phyloP scores from a whole-genome alignment of 2,329 filamentous ascomycete species.

The Pestalotiopsis sp. region DNA sequence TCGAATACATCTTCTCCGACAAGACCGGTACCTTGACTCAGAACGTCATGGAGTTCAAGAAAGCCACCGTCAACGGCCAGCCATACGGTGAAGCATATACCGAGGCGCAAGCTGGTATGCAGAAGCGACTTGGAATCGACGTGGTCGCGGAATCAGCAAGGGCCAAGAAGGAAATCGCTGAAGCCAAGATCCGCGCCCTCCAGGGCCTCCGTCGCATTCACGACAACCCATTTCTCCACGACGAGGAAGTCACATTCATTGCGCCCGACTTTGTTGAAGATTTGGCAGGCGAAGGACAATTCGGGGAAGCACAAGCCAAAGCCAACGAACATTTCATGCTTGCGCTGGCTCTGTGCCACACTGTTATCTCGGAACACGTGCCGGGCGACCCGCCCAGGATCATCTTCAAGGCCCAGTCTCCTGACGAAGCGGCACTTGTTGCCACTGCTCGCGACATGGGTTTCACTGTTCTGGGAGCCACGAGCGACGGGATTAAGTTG shows the following conservation, averaged over 20 bases:
- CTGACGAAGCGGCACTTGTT: conserved; percentile 92
- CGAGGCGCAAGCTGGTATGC: conserved; percentile 94
- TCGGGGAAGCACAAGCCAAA: conserved; percentile 71
- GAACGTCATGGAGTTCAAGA: conserved; percentile 99
- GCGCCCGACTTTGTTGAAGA: conserved; percentile 88
- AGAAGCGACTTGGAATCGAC: conserved; percentile 84
- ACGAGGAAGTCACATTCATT: conserved; percentile 89
- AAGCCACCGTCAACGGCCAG: conserved; percentile 93
- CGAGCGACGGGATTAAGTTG: conserved; percentile 77
- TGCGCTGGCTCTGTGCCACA: conserved; percentile 91
- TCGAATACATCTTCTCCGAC: conserved; percentile 98
- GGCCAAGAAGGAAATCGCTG: conserved; percentile 75
- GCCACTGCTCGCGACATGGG: conserved; percentile 93
- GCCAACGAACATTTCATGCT: conserved; percentile 93
- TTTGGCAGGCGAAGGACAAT: conserved; percentile 63
- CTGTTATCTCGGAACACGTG: conserved; percentile 86
- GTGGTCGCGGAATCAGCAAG: conserved; percentile 76
- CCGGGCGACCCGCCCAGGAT: conserved; percentile 91
- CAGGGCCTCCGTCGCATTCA: conserved; percentile 72
- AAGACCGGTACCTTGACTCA: conserved; percentile 89
- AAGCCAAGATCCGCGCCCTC: conserved; percentile 73
- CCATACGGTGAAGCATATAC: conserved; percentile 98
- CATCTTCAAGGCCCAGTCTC: conserved; percentile 94
- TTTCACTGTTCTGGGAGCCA: conserved; percentile 84
- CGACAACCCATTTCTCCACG: conserved; percentile 87